phyloP scores from a whole-genome alignment of 495 filamentous ascomycete species.

The Penicillium chermesinum region DNA sequence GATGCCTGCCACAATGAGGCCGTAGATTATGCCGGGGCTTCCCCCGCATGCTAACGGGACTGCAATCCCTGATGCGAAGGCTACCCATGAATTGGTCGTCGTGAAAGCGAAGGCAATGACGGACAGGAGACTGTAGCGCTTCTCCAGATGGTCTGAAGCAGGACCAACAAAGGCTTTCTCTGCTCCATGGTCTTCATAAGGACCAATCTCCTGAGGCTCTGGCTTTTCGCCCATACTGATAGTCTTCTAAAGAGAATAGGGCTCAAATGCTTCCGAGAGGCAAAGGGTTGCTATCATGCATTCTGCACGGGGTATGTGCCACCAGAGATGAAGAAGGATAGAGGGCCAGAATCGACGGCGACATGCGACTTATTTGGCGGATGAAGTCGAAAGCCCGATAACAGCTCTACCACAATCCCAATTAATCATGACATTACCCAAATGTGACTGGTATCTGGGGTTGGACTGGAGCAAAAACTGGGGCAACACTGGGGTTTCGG shows the following conservation, averaged over 20 bases:
- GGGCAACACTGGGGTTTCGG: background rate
- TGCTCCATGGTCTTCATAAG: background rate
- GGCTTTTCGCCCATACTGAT: background rate
- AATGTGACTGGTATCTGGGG: background rate
- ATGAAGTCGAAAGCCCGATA: background rate
- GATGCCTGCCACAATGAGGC: constrained; percentile 9
- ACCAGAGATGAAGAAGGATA: no score
- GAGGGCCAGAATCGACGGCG: background rate
- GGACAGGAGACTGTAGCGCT: constrained; percentile 2
- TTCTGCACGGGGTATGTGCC: background rate
- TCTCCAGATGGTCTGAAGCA: background rate
- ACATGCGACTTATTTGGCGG: background rate
- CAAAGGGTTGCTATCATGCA: background rate
- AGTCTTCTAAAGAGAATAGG: background rate
- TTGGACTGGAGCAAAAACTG: background rate
- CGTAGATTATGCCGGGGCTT: constrained; percentile 13
- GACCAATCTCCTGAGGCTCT: background rate
- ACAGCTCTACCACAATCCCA: background rate
- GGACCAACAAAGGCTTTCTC: background rate
- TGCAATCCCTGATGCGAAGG: constrained; percentile 16
- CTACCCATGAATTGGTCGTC: constrained; percentile 23
- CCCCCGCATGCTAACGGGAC: constrained; percentile 11
- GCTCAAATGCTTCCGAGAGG: background rate
- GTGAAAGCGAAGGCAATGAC: constrained; percentile 16
- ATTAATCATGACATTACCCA: background rate